These are phyloP conservation scores for Talaromyces sp. DNA, from an alignment of 2,329 filamentous ascomycete genomes.

Conservation along the genomic window DNA sequence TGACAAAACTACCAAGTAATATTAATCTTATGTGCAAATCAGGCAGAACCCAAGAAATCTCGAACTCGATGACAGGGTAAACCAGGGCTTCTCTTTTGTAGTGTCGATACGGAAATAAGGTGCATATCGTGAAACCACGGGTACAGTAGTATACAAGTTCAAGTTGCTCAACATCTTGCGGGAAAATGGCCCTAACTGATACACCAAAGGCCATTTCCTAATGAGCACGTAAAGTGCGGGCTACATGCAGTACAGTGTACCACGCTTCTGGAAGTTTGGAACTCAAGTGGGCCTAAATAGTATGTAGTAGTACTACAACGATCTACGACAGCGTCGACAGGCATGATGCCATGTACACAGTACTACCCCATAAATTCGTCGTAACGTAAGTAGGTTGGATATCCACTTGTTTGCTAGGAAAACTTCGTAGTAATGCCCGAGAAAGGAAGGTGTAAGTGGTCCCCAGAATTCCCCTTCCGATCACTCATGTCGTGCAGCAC, in stretches of 20 bases:
- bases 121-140: too few relatives aligned
- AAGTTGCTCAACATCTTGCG: background rate
- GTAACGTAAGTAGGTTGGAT: too few relatives aligned
- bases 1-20: background rate
- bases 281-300: too few relatives aligned
- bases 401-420: background rate
- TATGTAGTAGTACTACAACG: too few relatives aligned
- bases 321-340: too few relatives aligned
- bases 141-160: too few relatives aligned
- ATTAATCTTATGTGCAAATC: background rate
- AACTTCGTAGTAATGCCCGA: background rate
- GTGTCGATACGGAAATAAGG: background rate
- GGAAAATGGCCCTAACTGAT: background rate
- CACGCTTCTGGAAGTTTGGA: background rate
- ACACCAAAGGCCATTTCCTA: background rate
- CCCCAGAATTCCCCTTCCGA: background rate
- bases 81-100: background rate
- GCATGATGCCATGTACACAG: too few relatives aligned
- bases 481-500: background rate
- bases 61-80: background rate
- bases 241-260: too few relatives aligned
- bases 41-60: background rate
- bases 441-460: background rate
- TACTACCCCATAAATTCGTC: too few relatives aligned
- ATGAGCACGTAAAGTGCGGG: background rate